Percentiles rank a stretch among this genome's conserved stretches.
Conservation (phyloP, 2,329 filamentous ascomycete species). For the Colletotrichum lentis region DNA sequence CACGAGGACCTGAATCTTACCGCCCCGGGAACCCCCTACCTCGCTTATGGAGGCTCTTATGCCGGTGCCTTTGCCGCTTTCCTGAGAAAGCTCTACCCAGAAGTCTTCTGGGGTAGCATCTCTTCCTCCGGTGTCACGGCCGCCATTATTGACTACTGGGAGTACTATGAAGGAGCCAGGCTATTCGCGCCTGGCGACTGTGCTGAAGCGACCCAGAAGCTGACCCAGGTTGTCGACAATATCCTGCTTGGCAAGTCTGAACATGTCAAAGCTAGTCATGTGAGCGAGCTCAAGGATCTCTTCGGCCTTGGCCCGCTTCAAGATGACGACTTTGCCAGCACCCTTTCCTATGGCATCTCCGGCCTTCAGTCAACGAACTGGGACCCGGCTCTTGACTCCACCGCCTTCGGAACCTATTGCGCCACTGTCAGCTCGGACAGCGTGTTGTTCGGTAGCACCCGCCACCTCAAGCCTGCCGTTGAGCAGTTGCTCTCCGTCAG, state of each 20-base stretch:
- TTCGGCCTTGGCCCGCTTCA: conserved; percentile 58
- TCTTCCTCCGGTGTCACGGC: conserved; percentile 81
- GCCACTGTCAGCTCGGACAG: conserved; percentile 53
- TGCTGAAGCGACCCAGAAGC: conserved; percentile 67
- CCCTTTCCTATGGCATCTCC: conserved; percentile 52
- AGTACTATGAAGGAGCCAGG: conserved; percentile 62
- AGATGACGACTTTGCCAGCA: conserved; percentile 58
- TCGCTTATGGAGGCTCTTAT: conserved; percentile 86
- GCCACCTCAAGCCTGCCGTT: conserved; percentile 47
- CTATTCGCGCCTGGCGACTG: conserved; percentile 66
- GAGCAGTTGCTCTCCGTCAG: conserved; percentile 52
- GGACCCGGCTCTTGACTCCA: conserved; percentile 57
- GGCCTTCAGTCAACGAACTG: conserved; percentile 61
- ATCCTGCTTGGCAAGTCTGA: conserved; percentile 57
- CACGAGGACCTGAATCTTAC: conserved; percentile 73
- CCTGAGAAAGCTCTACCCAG: conserved; percentile 77
- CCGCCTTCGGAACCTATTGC: conserved; percentile 58
- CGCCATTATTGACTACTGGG: conserved; percentile 80
- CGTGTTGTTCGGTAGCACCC: conserved; percentile 54
- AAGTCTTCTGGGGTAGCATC: conserved; percentile 80
- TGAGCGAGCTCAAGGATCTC: conserved; percentile 48
- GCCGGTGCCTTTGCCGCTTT: conserved; percentile 83
- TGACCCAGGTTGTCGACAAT: conserved; percentile 61
- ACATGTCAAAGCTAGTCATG: background rate
- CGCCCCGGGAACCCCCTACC: conserved; percentile 71